Base-by-base conservation (phyloP, 2,329 filamentous ascomycete species). In the Xylaria sp. region DNA sequence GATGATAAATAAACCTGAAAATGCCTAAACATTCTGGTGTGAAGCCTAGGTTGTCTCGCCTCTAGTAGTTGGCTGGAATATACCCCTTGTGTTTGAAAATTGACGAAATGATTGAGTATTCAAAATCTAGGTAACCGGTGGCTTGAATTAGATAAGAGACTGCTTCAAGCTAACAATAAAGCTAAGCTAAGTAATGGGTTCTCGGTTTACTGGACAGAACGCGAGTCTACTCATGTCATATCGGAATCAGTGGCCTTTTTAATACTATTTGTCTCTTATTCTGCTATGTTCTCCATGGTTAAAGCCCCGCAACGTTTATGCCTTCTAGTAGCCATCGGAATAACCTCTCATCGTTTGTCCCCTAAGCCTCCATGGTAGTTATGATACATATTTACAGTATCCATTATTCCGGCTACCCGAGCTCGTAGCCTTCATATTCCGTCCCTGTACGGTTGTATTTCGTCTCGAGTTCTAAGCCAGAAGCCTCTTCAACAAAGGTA, bases 351-450 rank as follows among this genome's bases (percentile, higher is more conserved):
- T n/a, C 31, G 27, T 40, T 37, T 35, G 48, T 49, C 13, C 35
- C 37, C 19, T 23, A 11, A 29, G 31, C 23, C 27, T 40, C 31
- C 23, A 17, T 21, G 11, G 41, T 58, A 51, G 38, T 38, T 58
- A 60, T 54, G 35, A 44, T 58, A 54, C 48, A 62, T 62, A 59
- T 62, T 21, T 59, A 60, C 59, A 57, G 25, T 49, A 41, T 37
- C 31, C 31, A 21, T 49, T 62, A 25, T 11, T 43, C 29, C 21
- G 27, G 43, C 23, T 25, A 27, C 29, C 19, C 35, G 19, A 37
- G 19, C 27, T 59, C 21, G 44, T 48, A 38, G 33, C n/a, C 13
- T 40, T 60, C 41, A 37, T 29, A 6, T 49, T 53, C 33, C 17
- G 37, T 46, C 25, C 53, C 25, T 56, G 40, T 23, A 43, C 41